A percentile compares a stretch with the other conserved stretches of the same genome.
These are phyloP conservation scores for Alloascoidea hylecoeti DNA, from an alignment of 805 yeast species.

Conservation along the genomic window DNA sequence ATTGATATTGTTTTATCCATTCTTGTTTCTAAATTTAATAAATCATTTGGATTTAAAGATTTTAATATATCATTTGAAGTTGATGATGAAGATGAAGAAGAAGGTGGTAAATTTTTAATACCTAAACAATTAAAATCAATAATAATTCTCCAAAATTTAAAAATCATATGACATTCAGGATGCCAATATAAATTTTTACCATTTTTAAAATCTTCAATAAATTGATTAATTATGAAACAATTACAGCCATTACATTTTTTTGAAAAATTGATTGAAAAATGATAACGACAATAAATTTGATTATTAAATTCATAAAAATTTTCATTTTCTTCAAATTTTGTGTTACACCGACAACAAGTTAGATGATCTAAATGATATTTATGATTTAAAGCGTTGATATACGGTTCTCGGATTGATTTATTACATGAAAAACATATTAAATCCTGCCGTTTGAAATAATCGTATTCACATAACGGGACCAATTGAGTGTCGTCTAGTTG, in stretches of 20 bases:
- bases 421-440: conserved; percentile 81
- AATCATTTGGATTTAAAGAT: background rate
- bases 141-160: conserved; percentile 89
- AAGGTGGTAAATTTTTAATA: too few species aligned
- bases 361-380: conserved; percentile 94
- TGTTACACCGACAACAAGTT: conserved; percentile 75
- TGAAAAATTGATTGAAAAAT: conserved; percentile 77
- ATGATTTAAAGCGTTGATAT: conserved; percentile 84
- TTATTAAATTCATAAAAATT: conserved; percentile 82
- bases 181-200: conserved; percentile 96
- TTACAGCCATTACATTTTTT: conserved; percentile 89
- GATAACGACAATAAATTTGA: conserved; percentile 79
- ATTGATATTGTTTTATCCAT: conserved; percentile 45
- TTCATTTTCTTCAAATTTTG: conserved; percentile 81
- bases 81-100: too few species aligned
- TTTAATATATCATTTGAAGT: too few species aligned
- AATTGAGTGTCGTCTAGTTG: conserved; percentile 25
- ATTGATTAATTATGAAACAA: conserved; percentile 84
- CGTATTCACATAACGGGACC: conserved; percentile 76
- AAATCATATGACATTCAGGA: conserved; percentile 97
- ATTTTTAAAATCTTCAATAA: conserved; percentile 83
- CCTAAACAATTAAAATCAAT: conserved; percentile 18
- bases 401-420: conserved; percentile 78
- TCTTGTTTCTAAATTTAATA: conserved; percentile 30
- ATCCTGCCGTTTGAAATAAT: conserved; percentile 75